Evolutionary conservation across 2,329 filamentous ascomycete genomes (phyloP).

Genomic region (Colletotrichum falcatum): DNA sequence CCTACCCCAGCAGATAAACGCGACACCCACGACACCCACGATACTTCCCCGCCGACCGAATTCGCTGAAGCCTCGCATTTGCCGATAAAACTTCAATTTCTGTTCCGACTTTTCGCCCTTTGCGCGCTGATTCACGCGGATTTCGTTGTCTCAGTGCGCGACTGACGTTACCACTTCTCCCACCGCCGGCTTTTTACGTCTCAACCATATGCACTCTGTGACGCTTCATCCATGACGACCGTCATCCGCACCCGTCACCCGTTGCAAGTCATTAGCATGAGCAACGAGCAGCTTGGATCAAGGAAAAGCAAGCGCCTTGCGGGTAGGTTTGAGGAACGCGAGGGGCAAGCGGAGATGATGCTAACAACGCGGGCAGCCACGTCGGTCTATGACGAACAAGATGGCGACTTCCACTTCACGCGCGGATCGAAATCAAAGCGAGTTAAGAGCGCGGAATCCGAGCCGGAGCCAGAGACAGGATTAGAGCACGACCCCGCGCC

Average conservation of each 20-base stretch:
- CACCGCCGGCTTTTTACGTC: conserved; percentile 17
- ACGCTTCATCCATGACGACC: conserved; percentile 75
- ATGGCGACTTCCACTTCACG: conserved; percentile 82
- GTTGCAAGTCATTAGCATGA: conserved; percentile 77
- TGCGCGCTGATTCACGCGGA: conserved; percentile 34
- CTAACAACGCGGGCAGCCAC: conserved; percentile 62
- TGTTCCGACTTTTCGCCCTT: neutral
- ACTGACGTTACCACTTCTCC: neutral
- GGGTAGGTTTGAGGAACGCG: conserved; percentile 58
- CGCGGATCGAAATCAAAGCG: conserved; percentile 76
- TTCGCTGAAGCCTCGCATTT: neutral
- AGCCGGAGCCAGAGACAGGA: conserved; percentile 56
- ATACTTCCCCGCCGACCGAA: conserved; percentile 18
- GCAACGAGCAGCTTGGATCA: conserved; percentile 70
- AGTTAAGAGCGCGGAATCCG: conserved; percentile 67
- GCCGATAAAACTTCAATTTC: neutral
- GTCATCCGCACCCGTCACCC: conserved; percentile 73
- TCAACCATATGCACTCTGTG: conserved; percentile 35
- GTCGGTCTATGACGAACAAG: conserved; percentile 69
- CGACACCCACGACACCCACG: conserved; percentile 27
- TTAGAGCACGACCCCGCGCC: conserved; percentile 50
- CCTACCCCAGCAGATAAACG: conserved; percentile 27
- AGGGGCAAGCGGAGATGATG: conserved; percentile 69
- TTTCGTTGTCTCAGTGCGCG: conserved; percentile 16
- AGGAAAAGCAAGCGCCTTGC: conserved; percentile 74